Percentiles rank a stretch among this genome's conserved stretches.
Evolutionary conservation across 306 rosid genomes (phyloP).

Genomic region (Crotalaria pallida): DNA sequence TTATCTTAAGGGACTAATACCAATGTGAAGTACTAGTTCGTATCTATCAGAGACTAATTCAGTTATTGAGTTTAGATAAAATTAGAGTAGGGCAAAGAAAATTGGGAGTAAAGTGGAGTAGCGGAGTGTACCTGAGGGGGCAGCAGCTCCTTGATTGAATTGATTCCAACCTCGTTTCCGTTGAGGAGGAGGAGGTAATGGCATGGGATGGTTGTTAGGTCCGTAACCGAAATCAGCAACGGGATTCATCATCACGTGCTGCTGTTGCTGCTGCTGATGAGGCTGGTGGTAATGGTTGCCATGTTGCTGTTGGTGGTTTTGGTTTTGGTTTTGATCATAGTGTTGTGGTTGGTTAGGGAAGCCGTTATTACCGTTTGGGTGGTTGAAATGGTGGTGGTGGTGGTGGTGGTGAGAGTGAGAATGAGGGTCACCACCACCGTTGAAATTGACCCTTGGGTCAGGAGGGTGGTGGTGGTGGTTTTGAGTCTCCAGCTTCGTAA

Average conservation of each 20-base stretch:
- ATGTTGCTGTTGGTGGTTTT: background rate
- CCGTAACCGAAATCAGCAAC: conserved; percentile 9
- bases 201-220: background rate
- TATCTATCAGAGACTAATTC: no score
- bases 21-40: no score
- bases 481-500: conserved; percentile 18
- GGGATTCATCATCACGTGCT: background rate
- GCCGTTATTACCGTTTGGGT: background rate
- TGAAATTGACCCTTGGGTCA: conserved; percentile 10
- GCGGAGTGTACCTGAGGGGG: conserved; percentile 21
- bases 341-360: background rate
- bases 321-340: no score
- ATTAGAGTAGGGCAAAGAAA: background rate
- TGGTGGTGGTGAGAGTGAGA: background rate
- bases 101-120: background rate
- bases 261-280: no score
- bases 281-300: background rate
- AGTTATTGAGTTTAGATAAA: no score
- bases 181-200: conserved; percentile 13
- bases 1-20: no score
- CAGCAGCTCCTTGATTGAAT: conserved; percentile 25
- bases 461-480: background rate
- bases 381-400: background rate
- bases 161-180: conserved; percentile 31
- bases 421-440: conserved; percentile 18